Evolutionary conservation across 306 rosid genomes (phyloP).

Genomic region (Cyclanthera cordifolia): DNA sequence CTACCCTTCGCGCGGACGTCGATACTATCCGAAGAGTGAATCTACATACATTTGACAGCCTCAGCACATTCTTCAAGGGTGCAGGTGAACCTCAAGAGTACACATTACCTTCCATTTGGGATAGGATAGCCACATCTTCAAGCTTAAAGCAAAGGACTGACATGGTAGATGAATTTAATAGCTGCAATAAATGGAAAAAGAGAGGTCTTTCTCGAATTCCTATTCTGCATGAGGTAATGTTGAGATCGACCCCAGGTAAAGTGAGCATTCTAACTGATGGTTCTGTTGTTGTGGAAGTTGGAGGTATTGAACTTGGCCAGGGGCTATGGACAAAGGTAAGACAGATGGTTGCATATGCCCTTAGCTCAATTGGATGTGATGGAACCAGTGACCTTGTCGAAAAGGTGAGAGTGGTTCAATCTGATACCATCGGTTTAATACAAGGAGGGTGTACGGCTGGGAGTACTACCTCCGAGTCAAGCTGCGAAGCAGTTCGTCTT

Average conservation of each 20-base stretch:
- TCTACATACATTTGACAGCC: conserved; percentile 63
- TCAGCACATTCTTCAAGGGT: conserved; percentile 35
- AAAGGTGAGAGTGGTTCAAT: conserved; percentile 63
- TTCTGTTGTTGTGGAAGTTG: conserved; percentile 77
- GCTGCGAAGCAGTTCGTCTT: conserved; percentile 78
- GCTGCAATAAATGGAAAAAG: conserved; percentile 56
- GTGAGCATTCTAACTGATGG: conserved; percentile 67
- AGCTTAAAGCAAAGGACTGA: conserved; percentile 37
- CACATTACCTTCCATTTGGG: conserved; percentile 77
- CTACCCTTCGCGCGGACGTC: conserved; percentile 52
- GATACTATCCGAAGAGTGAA: conserved; percentile 61
- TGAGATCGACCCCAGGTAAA: conserved; percentile 70
- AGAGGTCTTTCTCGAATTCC: conserved; percentile 83
- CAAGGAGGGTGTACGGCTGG: conserved; percentile 87
- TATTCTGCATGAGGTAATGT: conserved; percentile 22
- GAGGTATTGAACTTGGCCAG: conserved; percentile 87
- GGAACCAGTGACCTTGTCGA: conserved; percentile 35
- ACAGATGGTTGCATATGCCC: conserved; percentile 76
- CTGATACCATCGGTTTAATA: conserved; percentile 66
- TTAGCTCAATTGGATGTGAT: conserved; percentile 42
- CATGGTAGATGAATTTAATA: conserved; percentile 50
- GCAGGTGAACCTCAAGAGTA: conserved; percentile 63
- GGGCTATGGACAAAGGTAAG: conserved; percentile 99
- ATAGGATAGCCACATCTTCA: conserved; percentile 47
- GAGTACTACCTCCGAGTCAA: conserved; percentile 89